Evolutionary conservation across 306 rosid species (phyloP).

Genomic region (Dryas drummondii): DNA sequence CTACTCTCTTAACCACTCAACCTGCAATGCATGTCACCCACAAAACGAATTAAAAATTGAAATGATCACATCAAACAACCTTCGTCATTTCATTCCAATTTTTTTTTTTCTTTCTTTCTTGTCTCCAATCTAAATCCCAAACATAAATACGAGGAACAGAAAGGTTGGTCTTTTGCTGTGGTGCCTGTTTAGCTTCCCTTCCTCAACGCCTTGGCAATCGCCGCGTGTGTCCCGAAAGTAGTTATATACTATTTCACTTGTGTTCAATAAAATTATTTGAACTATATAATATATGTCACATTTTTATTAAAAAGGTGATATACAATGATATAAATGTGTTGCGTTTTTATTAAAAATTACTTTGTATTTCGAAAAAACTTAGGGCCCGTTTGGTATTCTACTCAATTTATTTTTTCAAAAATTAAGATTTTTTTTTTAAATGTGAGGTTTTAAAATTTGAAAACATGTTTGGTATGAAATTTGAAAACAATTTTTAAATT

Average conservation of each 20-base stretch:
- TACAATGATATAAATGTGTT: too few relatives aligned
- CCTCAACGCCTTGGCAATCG: not conserved
- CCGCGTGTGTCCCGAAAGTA: not conserved
- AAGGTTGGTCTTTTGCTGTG: slow-evolving; percentile 10
- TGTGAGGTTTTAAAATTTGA: too few relatives aligned
- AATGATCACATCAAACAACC: slow-evolving; percentile 8
- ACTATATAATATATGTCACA: too few relatives aligned
- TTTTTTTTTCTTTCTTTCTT: not conserved
- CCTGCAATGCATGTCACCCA: slow-evolving; percentile 1
- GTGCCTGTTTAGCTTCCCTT: not conserved
- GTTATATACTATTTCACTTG: not conserved
- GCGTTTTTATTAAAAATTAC: too few relatives aligned
- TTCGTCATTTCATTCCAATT: not conserved
- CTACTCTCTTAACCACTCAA: not conserved
- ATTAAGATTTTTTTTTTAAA: too few relatives aligned
- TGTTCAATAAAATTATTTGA: not conserved
- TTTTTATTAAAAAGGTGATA: too few relatives aligned
- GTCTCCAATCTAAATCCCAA: slow-evolving; percentile 18
- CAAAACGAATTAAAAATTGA: slow-evolving; percentile 6
- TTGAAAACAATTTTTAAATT: too few relatives aligned
- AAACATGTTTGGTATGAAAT: too few relatives aligned
- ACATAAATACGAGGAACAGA: not conserved
- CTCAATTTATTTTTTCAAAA: too few relatives aligned
- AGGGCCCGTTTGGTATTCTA: too few relatives aligned
- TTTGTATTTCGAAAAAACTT: too few relatives aligned